Conservation (phyloP, 1,139 yeast genomes). For the Saccharomyces hybrid region DNA sequence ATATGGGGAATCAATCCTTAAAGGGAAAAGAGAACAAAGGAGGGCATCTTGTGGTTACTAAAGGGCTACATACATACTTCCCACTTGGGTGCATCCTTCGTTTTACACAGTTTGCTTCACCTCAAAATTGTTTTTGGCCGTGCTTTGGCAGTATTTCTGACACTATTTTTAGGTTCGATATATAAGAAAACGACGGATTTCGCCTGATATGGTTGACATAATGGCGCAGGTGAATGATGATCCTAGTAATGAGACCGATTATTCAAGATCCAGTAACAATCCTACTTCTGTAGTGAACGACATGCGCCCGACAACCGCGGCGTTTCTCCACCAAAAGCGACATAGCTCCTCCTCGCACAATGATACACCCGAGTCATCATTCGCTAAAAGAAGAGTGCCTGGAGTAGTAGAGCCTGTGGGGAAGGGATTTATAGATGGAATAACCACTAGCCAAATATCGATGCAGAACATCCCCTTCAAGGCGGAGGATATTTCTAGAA, state of each 20-base stretch:
- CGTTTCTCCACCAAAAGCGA: slow-evolving; percentile 5
- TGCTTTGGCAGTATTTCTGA: background rate
- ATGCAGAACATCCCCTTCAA: background rate
- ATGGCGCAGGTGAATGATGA: background rate
- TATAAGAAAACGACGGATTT: background rate
- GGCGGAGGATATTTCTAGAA: background rate
- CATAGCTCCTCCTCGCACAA: slow-evolving; percentile 4
- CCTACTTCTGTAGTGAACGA: background rate
- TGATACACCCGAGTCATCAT: background rate
- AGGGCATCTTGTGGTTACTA: background rate
- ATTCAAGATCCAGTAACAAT: background rate
- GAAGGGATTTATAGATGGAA: background rate
- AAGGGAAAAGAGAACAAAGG: background rate
- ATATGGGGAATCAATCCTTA: background rate
- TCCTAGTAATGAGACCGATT: background rate
- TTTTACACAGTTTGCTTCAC: background rate
- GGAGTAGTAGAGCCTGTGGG: background rate
- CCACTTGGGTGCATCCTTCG: background rate
- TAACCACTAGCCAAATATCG: background rate
- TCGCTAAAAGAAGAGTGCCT: background rate
- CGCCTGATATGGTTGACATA: background rate
- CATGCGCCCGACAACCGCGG: background rate
- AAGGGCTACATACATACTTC: background rate
- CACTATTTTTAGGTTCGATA: background rate
- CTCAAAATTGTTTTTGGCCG: background rate